phyloP scores from a whole-genome alignment of 805 yeast species.

The Metschnikowia cubensis region DNA sequence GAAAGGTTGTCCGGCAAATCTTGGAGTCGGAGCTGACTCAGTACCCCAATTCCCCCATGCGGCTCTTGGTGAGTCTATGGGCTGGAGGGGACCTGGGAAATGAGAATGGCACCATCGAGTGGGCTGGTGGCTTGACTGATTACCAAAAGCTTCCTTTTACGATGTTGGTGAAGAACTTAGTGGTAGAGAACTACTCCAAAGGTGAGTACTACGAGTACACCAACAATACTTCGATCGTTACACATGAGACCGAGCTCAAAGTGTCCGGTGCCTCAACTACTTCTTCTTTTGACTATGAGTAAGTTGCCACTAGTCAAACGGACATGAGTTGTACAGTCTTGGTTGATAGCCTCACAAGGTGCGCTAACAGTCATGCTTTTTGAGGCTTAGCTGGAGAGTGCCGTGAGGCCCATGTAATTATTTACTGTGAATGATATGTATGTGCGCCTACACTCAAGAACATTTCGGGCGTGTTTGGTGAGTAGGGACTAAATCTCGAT shows the following conservation, averaged over 20 bases:
- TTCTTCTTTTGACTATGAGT: neutral
- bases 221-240: slow-evolving; percentile 5
- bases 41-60: slow-evolving; percentile 36
- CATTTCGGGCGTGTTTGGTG: neutral
- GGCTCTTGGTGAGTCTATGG: slow-evolving; percentile 36
- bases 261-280: too few relatives aligned
- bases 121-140: slow-evolving; percentile 40
- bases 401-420: neutral
- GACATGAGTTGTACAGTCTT: neutral
- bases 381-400: neutral
- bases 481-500: too few relatives aligned
- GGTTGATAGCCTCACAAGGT: neutral
- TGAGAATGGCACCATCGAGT: slow-evolving; percentile 32
- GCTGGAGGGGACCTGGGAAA: slow-evolving; percentile 39
- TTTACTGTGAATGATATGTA: neutral
- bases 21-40: slow-evolving; percentile 15
- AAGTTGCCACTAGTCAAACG: neutral
- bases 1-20: slow-evolving; percentile 25
- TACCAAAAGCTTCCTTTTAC: slow-evolving; percentile 29
- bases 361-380: neutral
- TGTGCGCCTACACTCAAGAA: neutral
- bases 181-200: slow-evolving; percentile 25
- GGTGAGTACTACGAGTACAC: slow-evolving; percentile 31
- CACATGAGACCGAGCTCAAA: neutral
- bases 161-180: slow-evolving; percentile 26